Percentiles rank a stretch among this genome's conserved stretches.
phyloP scores from a whole-genome alignment of 441 rosid species.

The Biscutella laevigata region DNA sequence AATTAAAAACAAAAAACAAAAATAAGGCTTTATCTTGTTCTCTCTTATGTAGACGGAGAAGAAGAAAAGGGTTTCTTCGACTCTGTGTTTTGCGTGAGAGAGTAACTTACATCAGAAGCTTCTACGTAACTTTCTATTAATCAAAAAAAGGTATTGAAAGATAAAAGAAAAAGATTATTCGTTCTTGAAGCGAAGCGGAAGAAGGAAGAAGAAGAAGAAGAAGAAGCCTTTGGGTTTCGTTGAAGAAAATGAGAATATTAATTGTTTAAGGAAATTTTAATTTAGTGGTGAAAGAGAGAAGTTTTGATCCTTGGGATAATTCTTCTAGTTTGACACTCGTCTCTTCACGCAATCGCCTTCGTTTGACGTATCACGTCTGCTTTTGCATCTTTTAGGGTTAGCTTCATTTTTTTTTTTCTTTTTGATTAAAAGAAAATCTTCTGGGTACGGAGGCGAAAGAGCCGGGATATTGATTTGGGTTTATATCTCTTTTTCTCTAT shows the following conservation, averaged over 20 bases:
- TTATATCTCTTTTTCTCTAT: no score
- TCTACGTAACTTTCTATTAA: conserved; percentile 29
- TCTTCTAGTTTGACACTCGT: conserved; percentile 27
- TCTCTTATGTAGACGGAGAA: conserved; percentile 5
- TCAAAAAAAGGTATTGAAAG: not conserved
- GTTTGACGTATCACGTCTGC: conserved; percentile 26
- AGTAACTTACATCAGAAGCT: conserved; percentile 37
- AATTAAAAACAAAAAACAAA: not conserved
- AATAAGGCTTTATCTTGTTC: conserved; percentile 8
- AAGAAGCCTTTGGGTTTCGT: no score
- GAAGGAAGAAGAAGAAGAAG: conserved; percentile 10
- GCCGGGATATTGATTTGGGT: conserved; percentile 9
- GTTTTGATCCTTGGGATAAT: conserved; percentile 27
- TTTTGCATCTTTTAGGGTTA: conserved; percentile 25
- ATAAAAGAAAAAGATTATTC: not conserved
- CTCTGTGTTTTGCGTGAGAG: conserved; percentile 31
- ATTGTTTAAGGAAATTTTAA: conserved; percentile 8
- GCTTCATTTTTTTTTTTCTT: not conserved
- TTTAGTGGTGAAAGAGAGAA: conserved; percentile 29
- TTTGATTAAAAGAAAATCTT: not conserved
- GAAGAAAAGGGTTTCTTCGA: conserved; percentile 22
- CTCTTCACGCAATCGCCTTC: conserved; percentile 45
- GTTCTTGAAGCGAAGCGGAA: not conserved
- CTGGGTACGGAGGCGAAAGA: conserved; percentile 1
- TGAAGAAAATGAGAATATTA: conserved; percentile 12